These are phyloP conservation scores for Abelmoschus esculentus DNA, from an alignment of 345 rosid genomes.

Conservation along the genomic window DNA sequence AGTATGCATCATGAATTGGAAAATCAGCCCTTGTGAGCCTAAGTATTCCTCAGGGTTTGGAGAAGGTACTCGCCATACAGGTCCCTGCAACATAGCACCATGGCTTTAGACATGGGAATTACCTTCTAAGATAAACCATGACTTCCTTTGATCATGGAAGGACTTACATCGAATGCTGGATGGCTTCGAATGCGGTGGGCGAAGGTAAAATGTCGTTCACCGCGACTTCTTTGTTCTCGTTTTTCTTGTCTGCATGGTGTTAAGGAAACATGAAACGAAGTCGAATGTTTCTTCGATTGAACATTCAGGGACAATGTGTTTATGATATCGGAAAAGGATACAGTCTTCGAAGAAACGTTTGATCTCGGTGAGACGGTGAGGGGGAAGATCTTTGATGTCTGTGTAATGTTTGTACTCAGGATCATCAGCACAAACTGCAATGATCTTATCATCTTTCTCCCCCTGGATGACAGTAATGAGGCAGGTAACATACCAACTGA, in stretches of 20 bases:
- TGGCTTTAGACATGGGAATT: not conserved
- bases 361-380: conserved; percentile 91
- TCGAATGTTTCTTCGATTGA: not conserved
- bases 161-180: conserved; percentile 85
- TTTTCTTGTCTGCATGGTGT: conserved; percentile 68
- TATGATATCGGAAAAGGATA: conserved; percentile 29
- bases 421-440: conserved; percentile 96
- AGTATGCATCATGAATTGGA: not conserved
- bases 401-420: conserved; percentile 88
- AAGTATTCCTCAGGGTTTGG: conserved; percentile 61
- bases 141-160: not conserved
- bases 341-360: conserved; percentile 97
- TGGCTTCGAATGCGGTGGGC: conserved; percentile 54
- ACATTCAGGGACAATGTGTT: not conserved
- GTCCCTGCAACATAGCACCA: conserved; percentile 52
- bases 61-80: conserved; percentile 75
- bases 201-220: conserved; percentile 84
- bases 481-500: conserved; percentile 6
- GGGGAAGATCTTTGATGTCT: conserved; percentile 83
- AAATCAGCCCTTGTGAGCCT: conserved; percentile 15
- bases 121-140: not conserved
- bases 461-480: conserved; percentile 38
- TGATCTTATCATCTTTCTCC: conserved; percentile 96
- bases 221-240: conserved; percentile 95
- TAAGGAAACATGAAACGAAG: conserved; percentile 15